These are phyloP conservation scores for Sarocladium kiliense DNA, from an alignment of 2,329 filamentous ascomycete species.

Conservation along the genomic window DNA sequence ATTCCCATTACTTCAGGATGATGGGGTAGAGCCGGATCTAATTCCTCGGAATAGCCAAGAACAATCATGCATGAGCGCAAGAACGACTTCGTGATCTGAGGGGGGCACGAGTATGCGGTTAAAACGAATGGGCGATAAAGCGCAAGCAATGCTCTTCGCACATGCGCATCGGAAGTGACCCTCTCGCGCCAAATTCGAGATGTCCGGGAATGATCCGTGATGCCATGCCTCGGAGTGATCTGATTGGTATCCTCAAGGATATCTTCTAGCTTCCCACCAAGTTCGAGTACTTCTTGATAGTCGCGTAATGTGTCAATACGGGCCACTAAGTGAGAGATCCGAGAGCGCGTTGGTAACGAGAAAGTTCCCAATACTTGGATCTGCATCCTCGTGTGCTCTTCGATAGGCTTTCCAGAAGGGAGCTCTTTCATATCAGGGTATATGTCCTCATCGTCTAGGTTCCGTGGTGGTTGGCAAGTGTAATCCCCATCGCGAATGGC, in stretches of 20 bases:
- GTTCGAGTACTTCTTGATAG: slow-evolving; percentile 47
- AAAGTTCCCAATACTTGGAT: slow-evolving; percentile 27
- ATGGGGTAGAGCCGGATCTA: slow-evolving; percentile 41
- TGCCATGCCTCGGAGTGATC: slow-evolving; percentile 41
- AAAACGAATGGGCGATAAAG: slow-evolving; percentile 52
- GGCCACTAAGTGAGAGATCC: slow-evolving; percentile 44
- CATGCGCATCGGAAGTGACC: slow-evolving; percentile 49
- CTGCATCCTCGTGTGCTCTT: slow-evolving; percentile 44
- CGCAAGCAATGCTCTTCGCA: slow-evolving; percentile 45
- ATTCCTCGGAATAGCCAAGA: slow-evolving; percentile 49
- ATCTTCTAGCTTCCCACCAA: slow-evolving; percentile 47
- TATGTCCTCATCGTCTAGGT: slow-evolving; percentile 48
- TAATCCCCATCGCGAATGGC: slow-evolving; percentile 48
- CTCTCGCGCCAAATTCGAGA: slow-evolving; percentile 47
- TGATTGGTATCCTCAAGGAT: slow-evolving; percentile 51
- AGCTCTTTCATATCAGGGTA: slow-evolving; percentile 42
- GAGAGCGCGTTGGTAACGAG: slow-evolving; percentile 34
- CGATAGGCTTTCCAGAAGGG: slow-evolving; percentile 43
- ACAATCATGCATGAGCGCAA: slow-evolving; percentile 50
- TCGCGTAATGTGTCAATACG: slow-evolving; percentile 48
- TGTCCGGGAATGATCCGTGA: slow-evolving; percentile 34
- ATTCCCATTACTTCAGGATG: slow-evolving; percentile 45
- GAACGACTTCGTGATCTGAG: slow-evolving; percentile 47
- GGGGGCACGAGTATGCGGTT: slow-evolving; percentile 43
- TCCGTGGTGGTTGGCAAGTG: slow-evolving; percentile 46